phyloP scores from a whole-genome alignment of 73 alveolate genomes.

The Stentor roeselii region DNA sequence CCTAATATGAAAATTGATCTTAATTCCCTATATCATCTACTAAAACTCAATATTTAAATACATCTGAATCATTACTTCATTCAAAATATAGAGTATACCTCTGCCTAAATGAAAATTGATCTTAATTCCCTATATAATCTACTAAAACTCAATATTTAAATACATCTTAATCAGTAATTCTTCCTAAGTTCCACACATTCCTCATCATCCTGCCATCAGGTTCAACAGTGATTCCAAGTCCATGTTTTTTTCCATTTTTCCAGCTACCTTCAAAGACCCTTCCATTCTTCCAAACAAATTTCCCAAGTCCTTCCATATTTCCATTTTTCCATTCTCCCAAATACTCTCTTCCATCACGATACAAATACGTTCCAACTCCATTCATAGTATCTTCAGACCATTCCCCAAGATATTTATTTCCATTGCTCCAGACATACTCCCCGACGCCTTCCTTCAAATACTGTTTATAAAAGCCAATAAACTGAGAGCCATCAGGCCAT shows the following conservation, averaged over 20 bases:
- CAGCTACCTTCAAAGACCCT: constrained; percentile 65
- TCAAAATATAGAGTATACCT: too few relatives aligned
- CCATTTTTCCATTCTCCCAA: constrained; percentile 73
- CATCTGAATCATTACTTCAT: too few relatives aligned
- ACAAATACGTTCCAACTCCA: constrained; percentile 17
- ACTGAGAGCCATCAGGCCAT: constrained; percentile 77
- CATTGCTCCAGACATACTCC: neutral
- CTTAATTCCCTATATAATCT: too few relatives aligned
- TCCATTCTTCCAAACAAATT: constrained; percentile 75
- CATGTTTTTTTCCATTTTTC: constrained; percentile 75
- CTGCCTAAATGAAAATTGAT: too few relatives aligned
- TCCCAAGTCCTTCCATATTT: constrained; percentile 67
- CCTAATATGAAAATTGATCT: too few relatives aligned
- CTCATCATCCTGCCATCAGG: too few relatives aligned
- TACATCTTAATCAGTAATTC: too few relatives aligned
- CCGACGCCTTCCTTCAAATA: constrained; percentile 66
- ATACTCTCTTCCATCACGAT: constrained; percentile 50
- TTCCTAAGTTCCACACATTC: too few relatives aligned
- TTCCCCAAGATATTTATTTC: constrained; percentile 25
- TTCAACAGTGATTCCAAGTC: too few relatives aligned
- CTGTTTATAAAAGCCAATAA: constrained; percentile 67
- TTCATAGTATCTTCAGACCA: constrained; percentile 26
- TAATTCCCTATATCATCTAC: too few relatives aligned
- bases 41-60: too few relatives aligned
- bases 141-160: too few relatives aligned